Conservation (phyloP, 2,329 filamentous ascomycete species). For the Penicillium olsonii region DNA sequence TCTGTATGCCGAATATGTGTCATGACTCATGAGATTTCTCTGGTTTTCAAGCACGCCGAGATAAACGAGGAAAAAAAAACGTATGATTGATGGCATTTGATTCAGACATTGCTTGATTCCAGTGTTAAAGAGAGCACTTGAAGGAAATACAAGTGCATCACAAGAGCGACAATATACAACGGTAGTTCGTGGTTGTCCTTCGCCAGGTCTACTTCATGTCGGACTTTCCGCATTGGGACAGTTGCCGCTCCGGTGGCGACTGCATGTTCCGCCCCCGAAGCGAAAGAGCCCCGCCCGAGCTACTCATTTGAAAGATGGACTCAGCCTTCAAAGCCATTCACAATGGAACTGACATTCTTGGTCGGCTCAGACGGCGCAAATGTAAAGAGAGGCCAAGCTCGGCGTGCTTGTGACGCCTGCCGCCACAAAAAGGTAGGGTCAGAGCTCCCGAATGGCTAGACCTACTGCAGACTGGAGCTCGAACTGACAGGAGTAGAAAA, state of each 20-base stretch:
- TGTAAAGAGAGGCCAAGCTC: slow-evolving; percentile 1
- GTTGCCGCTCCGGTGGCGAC: slow-evolving; percentile 3
- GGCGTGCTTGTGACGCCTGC: slow-evolving; percentile 2
- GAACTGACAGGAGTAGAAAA: slow-evolving; percentile 1
- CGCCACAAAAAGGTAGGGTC: slow-evolving; percentile 7
- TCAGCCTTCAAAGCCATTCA: neutral
- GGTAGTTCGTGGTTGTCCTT: too few species aligned
- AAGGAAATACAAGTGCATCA: too few species aligned
- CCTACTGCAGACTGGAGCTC: too few species aligned
- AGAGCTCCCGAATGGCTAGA: neutral
- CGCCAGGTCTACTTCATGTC: neutral
- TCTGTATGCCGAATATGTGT: too few species aligned
- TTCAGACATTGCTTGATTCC: too few species aligned
- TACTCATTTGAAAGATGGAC: neutral
- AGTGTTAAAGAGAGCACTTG: too few species aligned
- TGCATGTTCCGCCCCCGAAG: neutral
- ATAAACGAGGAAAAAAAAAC: too few species aligned
- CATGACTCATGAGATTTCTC: too few species aligned
- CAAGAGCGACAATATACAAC: too few species aligned
- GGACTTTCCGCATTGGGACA: slow-evolving; percentile 1
- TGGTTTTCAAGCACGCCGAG: too few species aligned
- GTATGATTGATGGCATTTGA: too few species aligned
- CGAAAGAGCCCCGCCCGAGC: neutral
- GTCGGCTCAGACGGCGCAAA: neutral
- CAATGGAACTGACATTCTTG: slow-evolving; percentile 8